Percentiles rank a stretch among this genome's conserved stretches.
These are phyloP conservation scores for Byssothecium circinans DNA, from an alignment of 2,329 filamentous ascomycete species.

Conservation along the genomic window DNA sequence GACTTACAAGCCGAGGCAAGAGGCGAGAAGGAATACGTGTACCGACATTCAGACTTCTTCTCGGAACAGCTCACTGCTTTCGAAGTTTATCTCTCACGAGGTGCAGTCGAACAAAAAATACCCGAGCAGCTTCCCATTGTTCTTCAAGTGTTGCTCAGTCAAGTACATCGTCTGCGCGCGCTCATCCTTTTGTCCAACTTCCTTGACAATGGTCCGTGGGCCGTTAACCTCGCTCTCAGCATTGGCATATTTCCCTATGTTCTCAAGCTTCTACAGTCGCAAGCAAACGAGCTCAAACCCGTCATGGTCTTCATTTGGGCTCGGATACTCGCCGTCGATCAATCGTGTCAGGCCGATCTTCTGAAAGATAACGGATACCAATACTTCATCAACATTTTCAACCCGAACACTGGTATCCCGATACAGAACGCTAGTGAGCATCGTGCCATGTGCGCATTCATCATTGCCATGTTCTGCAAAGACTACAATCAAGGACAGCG, in stretches of 20 bases:
- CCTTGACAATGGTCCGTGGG: slow-evolving; percentile 94
- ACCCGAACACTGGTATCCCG: slow-evolving; percentile 77
- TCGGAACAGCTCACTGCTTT: slow-evolving; percentile 96
- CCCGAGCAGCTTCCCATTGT: slow-evolving; percentile 96
- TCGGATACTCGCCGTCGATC: slow-evolving; percentile 89
- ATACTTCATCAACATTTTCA: slow-evolving; percentile 93
- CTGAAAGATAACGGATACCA: slow-evolving; percentile 97
- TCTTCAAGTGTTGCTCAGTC: slow-evolving; percentile 90
- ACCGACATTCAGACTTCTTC: slow-evolving; percentile 93
- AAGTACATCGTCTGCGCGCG: slow-evolving; percentile 88
- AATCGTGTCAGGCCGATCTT: slow-evolving; percentile 88
- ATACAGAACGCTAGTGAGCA: slow-evolving; percentile 90
- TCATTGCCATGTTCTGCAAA: slow-evolving; percentile 95
- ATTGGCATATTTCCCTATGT: slow-evolving; percentile 99
- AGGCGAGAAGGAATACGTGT: slow-evolving; percentile 78
- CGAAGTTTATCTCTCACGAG: slow-evolving; percentile 87
- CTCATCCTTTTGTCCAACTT: slow-evolving; percentile 92
- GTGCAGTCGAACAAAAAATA: slow-evolving; percentile 79
- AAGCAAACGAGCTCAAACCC: slow-evolving; percentile 89
- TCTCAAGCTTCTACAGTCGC: slow-evolving; percentile 93
- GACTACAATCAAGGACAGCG: slow-evolving; percentile 89
- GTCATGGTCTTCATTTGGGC: slow-evolving; percentile 99
- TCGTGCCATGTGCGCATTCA: slow-evolving; percentile 98
- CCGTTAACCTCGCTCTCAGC: slow-evolving; percentile 94
- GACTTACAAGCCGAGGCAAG: slow-evolving; percentile 77